These are phyloP conservation scores for Piper betle DNA, from an alignment of 164 flowering plant species.

Conservation along the genomic window DNA sequence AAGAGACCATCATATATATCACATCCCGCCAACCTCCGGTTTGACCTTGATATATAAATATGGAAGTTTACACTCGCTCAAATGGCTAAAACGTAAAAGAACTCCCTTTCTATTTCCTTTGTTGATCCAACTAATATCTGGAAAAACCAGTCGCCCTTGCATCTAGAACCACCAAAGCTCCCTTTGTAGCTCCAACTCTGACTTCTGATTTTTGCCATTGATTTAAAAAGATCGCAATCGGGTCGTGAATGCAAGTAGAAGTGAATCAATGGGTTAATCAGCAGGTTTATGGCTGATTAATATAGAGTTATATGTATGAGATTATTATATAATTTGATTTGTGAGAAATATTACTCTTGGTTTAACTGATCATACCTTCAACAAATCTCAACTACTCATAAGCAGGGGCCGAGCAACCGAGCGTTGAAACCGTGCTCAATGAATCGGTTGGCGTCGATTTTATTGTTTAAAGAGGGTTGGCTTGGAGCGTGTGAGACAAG, in stretches of 20 bases:
- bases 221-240: too few relatives aligned
- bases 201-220: too few relatives aligned
- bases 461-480: constrained; percentile 4
- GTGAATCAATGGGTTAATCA: neutral
- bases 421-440: constrained; percentile 14
- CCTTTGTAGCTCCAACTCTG: too few relatives aligned
- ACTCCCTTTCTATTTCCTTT: neutral
- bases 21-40: constrained; percentile 1
- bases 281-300: neutral
- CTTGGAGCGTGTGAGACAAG: constrained; percentile 9
- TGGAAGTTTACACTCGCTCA: neutral
- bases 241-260: too few relatives aligned
- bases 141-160: neutral
- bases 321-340: neutral
- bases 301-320: neutral
- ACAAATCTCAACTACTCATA: constrained; percentile 13
- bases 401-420: neutral
- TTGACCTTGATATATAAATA: neutral
- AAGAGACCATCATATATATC: neutral
- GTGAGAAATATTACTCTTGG: neutral
- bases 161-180: neutral
- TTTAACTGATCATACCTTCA: constrained; percentile 3
- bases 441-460: constrained; percentile 4
- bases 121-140: neutral
- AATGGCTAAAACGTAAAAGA: neutral